These are phyloP conservation scores for Dianthus caryophyllus DNA, from an alignment of 148 eudicot species.

Conservation along the genomic window DNA sequence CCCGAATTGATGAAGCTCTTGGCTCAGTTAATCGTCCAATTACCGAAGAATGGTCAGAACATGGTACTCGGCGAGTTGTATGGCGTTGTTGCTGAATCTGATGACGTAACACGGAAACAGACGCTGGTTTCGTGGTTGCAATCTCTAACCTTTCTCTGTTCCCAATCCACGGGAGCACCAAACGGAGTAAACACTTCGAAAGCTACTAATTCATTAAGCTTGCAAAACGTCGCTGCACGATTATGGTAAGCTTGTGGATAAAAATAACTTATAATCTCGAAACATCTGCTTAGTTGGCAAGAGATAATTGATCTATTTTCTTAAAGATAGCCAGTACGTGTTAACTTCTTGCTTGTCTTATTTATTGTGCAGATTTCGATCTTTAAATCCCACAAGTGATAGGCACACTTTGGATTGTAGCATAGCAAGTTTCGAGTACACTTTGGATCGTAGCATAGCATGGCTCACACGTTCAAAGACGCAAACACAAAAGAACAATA, in stretches of 20 bases:
- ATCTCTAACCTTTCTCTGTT: slow-evolving; percentile 73
- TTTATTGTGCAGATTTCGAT: background rate
- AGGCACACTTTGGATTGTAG: background rate
- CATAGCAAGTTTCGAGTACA: background rate
- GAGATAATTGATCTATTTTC: too few relatives aligned
- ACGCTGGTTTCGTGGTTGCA: slow-evolving; percentile 89
- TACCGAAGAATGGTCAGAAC: slow-evolving; percentile 63
- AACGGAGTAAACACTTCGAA: slow-evolving; percentile 21
- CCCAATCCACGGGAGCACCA: slow-evolving; percentile 34
- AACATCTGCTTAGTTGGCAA: too few relatives aligned
- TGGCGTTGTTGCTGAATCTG: slow-evolving; percentile 82
- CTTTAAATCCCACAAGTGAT: background rate
- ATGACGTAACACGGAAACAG: slow-evolving; percentile 83
- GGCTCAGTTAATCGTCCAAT: slow-evolving; percentile 52
- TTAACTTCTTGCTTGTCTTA: background rate
- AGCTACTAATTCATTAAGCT: slow-evolving; percentile 26
- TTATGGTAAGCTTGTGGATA: slow-evolving; percentile 31
- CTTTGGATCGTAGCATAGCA: background rate
- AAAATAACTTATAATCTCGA: background rate
- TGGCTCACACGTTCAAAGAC: too few relatives aligned
- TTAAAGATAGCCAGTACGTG: too few relatives aligned
- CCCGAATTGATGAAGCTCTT: slow-evolving; percentile 78
- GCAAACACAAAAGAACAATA: background rate
- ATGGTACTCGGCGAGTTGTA: slow-evolving; percentile 64
- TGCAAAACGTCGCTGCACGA: slow-evolving; percentile 38